A percentile compares a stretch with the other conserved stretches of the same genome.
phyloP scores from a whole-genome alignment of 331 rosid species.

The Ulmus americana region DNA sequence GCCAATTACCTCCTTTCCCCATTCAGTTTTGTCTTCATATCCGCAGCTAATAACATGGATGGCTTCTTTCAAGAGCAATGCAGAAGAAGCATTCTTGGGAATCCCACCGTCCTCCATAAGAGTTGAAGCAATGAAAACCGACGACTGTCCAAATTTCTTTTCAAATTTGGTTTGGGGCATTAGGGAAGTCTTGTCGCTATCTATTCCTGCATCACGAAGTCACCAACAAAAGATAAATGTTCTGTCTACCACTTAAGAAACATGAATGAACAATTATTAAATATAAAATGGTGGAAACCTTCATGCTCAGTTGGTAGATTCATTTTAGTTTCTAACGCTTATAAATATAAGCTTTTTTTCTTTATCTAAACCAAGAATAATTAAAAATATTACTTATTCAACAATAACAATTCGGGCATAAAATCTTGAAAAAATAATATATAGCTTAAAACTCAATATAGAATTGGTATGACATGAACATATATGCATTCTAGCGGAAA shows the following conservation, averaged over 20 bases:
- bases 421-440: too few relatives aligned
- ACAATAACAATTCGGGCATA: too few relatives aligned
- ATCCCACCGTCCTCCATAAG: conserved; percentile 55
- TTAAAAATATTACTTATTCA: too few relatives aligned
- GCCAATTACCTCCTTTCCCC: conserved; percentile 81
- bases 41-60: conserved; percentile 85
- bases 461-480: neutral
- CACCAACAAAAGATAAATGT: neutral
- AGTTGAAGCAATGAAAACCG: conserved; percentile 59
- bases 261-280: neutral
- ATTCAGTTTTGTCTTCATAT: conserved; percentile 85
- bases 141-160: conserved; percentile 78
- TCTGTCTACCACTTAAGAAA: neutral
- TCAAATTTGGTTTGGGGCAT: conserved; percentile 52
- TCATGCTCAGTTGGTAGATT: too few relatives aligned
- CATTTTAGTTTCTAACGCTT: too few relatives aligned
- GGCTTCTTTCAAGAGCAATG: conserved; percentile 78
- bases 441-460: neutral
- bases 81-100: conserved; percentile 47
- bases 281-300: too few relatives aligned
- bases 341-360: too few relatives aligned
- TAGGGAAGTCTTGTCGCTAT: conserved; percentile 38
- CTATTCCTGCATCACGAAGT: conserved; percentile 35
- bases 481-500: neutral
- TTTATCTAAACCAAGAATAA: too few relatives aligned